A percentile compares a stretch with the other conserved stretches of the same genome.
Conservation (phyloP, 768 basidiomycete genomes). For the Omphalotus guepiniiformis region DNA sequence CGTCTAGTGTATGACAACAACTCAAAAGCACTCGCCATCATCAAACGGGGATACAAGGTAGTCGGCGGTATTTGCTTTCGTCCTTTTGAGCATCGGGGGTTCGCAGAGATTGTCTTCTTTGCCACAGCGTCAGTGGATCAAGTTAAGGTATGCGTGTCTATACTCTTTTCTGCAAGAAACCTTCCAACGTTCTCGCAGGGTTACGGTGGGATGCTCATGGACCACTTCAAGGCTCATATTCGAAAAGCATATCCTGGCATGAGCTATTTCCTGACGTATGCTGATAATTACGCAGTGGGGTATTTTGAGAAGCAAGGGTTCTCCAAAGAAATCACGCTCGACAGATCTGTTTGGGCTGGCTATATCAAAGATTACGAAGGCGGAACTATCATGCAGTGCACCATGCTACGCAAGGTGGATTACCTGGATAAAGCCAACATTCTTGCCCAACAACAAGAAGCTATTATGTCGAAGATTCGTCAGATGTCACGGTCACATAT, state of each 20-base stretch:
- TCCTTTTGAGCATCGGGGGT: slow-evolving; percentile 90
- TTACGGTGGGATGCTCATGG: slow-evolving; percentile 98
- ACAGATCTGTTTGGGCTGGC: slow-evolving; percentile 90
- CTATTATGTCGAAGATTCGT: slow-evolving; percentile 84
- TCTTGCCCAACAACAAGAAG: slow-evolving; percentile 80
- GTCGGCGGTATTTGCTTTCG: slow-evolving; percentile 98
- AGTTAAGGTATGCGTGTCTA: slow-evolving; percentile 97
- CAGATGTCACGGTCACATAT: slow-evolving; percentile 84
- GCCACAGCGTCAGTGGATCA: slow-evolving; percentile 96
- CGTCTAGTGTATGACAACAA: slow-evolving; percentile 90
- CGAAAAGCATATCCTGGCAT: slow-evolving; percentile 77
- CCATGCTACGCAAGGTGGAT: slow-evolving; percentile 88
- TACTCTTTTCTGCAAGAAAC: too few species aligned
- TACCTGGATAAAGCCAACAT: slow-evolving; percentile 80
- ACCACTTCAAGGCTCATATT: slow-evolving; percentile 94
- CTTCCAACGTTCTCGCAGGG: slow-evolving; percentile 54
- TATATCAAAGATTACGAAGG: slow-evolving; percentile 99
- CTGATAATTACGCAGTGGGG: slow-evolving; percentile 98
- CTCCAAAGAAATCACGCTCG: slow-evolving; percentile 94
- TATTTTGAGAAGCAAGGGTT: slow-evolving; percentile 99
- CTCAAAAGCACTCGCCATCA: slow-evolving; percentile 90
- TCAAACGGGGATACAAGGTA: slow-evolving; percentile 92
- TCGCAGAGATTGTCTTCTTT: slow-evolving; percentile 98
- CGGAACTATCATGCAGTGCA: slow-evolving; percentile 98
- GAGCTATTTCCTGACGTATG: slow-evolving; percentile 96